Percentiles rank a stretch among this genome's conserved stretches.
Conservation (phyloP, 2,329 filamentous ascomycete genomes). For the Pseudocercospora macadamiae region DNA sequence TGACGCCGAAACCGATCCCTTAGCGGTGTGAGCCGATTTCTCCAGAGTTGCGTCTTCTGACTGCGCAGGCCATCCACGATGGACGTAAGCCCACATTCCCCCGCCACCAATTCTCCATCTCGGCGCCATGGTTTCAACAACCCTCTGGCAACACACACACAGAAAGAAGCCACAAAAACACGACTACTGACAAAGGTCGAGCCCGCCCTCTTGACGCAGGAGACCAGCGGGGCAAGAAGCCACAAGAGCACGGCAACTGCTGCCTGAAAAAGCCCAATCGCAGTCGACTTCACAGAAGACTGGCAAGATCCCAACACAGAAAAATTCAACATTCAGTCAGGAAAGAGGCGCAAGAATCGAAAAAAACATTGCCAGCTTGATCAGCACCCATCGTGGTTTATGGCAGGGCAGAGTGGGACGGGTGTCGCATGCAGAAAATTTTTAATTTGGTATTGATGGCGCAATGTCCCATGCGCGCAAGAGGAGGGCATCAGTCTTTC, state of each 20-base stretch:
- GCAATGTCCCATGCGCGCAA: background rate
- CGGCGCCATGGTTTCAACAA: background rate
- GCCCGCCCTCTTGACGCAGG: background rate
- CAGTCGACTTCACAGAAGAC: too few species aligned
- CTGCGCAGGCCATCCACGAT: background rate
- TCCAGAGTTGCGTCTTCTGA: background rate
- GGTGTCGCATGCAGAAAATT: background rate
- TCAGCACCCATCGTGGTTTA: too few species aligned
- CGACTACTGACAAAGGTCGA: background rate
- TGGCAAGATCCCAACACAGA: background rate
- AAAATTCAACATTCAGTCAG: background rate
- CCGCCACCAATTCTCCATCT: background rate
- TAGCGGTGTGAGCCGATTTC: background rate
- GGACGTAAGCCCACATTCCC: background rate
- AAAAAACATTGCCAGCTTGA: background rate
- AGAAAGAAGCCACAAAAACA: slow-evolving; percentile 6
- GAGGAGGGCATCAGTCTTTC: slow-evolving; percentile 4
- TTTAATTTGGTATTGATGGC: background rate
- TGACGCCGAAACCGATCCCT: background rate
- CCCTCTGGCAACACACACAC: background rate
- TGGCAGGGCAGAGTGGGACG: background rate
- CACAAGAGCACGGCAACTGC: background rate
- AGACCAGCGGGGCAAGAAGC: slow-evolving; percentile 3
- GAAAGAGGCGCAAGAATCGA: background rate
- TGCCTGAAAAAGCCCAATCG: slow-evolving; percentile 2